phyloP scores from a whole-genome alignment of 2,329 filamentous ascomycete genomes.

The Calonectria fujianensis region DNA sequence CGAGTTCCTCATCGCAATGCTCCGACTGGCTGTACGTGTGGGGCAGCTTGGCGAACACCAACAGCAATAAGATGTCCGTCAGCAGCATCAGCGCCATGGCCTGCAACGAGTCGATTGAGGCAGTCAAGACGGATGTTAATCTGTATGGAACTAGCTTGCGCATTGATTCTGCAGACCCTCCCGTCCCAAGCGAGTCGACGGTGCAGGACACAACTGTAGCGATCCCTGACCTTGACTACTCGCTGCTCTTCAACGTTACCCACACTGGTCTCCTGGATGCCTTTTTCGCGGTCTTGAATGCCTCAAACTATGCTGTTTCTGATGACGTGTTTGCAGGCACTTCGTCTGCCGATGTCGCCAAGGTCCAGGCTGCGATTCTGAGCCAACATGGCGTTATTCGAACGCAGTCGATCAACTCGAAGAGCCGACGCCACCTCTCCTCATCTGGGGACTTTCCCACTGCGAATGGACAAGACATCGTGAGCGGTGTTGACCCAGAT shows the following conservation, averaged over 20 bases:
- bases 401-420: conserved; percentile 59
- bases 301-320: conserved; percentile 59
- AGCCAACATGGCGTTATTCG: conserved; percentile 62
- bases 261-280: conserved; percentile 56
- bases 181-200: conserved; percentile 52
- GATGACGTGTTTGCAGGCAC: conserved; percentile 49
- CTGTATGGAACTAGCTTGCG: conserved; percentile 51
- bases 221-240: conserved; percentile 56
- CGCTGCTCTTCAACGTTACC: conserved; percentile 53
- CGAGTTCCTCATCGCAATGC: conserved; percentile 52
- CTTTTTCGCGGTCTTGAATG: conserved; percentile 61
- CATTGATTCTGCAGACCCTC: conserved; percentile 56
- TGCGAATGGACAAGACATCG: conserved; percentile 45
- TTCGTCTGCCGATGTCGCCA: conserved; percentile 37
- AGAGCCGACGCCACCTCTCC: conserved; percentile 51
- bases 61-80: conserved; percentile 53
- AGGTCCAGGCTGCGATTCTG: conserved; percentile 58
- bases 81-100: conserved; percentile 58
- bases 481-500: conserved; percentile 50
- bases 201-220: conserved; percentile 46
- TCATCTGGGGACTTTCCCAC: conserved; percentile 47
- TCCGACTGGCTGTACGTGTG: conserved; percentile 61
- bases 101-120: conserved; percentile 63
- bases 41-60: conserved; percentile 55
- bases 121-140: conserved; percentile 50